Conservation (phyloP, 2,329 filamentous ascomycete species). For the Apiospora pterosperma region DNA sequence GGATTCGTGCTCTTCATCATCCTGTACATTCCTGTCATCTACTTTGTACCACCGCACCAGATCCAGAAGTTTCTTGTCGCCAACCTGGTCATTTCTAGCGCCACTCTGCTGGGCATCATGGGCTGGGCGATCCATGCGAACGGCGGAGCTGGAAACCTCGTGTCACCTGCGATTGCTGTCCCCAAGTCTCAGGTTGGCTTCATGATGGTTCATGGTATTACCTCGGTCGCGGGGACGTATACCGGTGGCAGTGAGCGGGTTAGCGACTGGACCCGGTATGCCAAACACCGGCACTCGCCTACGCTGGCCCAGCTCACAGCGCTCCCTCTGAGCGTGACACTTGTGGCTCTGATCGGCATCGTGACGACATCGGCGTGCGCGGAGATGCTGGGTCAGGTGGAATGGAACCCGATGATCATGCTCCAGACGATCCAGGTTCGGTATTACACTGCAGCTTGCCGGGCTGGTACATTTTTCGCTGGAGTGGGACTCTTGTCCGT, state of each 20-base stretch:
- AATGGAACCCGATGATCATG: conserved; percentile 15
- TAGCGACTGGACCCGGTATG: conserved; percentile 12
- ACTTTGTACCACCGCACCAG: conserved; percentile 11
- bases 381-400: conserved; percentile 8
- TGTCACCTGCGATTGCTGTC: conserved; percentile 7
- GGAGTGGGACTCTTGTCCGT: conserved; percentile 11
- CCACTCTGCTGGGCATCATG: conserved; percentile 12
- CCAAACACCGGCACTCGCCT: conserved; percentile 9
- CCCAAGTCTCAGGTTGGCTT: conserved; percentile 9
- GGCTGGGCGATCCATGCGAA: conserved; percentile 12
- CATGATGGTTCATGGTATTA: conserved; percentile 12
- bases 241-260: conserved; percentile 10
- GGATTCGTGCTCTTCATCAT: conserved; percentile 14
- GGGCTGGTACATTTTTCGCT: conserved; percentile 14
- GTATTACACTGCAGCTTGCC: conserved; percentile 9
- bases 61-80: conserved; percentile 9
- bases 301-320: conserved; percentile 12
- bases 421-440: conserved; percentile 8
- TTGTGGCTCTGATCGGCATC: conserved; percentile 12
- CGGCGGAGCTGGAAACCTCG: conserved; percentile 10
- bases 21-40: conserved; percentile 13
- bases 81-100: conserved; percentile 10
- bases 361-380: conserved; percentile 11
- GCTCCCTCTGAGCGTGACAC: conserved; percentile 11
- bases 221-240: conserved; percentile 11